Conservation (phyloP, 306 rosid genomes). For the Acacia melanoxylon region DNA sequence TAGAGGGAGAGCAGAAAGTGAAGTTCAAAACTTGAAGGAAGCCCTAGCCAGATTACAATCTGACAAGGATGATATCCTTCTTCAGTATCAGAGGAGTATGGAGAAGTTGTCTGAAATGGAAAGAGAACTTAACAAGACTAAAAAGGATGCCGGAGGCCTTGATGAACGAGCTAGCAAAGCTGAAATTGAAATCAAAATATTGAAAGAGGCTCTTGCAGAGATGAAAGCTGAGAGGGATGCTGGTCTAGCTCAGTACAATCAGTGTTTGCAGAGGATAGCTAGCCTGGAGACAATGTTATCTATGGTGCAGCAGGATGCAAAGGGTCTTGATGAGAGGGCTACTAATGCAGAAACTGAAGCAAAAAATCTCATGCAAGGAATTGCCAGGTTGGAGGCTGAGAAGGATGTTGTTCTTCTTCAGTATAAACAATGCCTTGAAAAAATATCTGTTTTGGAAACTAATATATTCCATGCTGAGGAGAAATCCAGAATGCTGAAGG, state of each 20-base stretch:
- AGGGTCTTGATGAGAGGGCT: slow-evolving; percentile 58
- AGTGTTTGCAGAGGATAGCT: slow-evolving; percentile 71
- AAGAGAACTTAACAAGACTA: slow-evolving; percentile 59
- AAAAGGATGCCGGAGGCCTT: slow-evolving; percentile 63
- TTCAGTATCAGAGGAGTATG: slow-evolving; percentile 67
- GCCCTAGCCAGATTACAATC: slow-evolving; percentile 60
- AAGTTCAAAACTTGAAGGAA: slow-evolving; percentile 65
- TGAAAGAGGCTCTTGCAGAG: slow-evolving; percentile 73
- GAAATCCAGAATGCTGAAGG: slow-evolving; percentile 62
- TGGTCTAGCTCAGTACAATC: slow-evolving; percentile 65
- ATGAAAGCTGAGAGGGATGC: slow-evolving; percentile 68
- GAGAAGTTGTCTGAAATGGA: slow-evolving; percentile 71
- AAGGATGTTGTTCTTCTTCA: slow-evolving; percentile 68
- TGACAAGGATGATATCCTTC: slow-evolving; percentile 76
- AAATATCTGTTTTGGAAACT: slow-evolving; percentile 70
- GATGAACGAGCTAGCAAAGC: slow-evolving; percentile 85
- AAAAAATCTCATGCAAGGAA: slow-evolving; percentile 57
- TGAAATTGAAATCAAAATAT: slow-evolving; percentile 74
- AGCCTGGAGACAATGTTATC: slow-evolving; percentile 58
- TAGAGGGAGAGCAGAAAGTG: slow-evolving; percentile 58
- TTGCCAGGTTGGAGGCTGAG: slow-evolving; percentile 64
- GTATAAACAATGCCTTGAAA: slow-evolving; percentile 61
- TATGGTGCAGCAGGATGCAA: slow-evolving; percentile 51
- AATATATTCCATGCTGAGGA: slow-evolving; percentile 70
- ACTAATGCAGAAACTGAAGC: slow-evolving; percentile 67